Conservation (phyloP, 805 yeast genomes). For the Saccharomyces mikatae region DNA sequence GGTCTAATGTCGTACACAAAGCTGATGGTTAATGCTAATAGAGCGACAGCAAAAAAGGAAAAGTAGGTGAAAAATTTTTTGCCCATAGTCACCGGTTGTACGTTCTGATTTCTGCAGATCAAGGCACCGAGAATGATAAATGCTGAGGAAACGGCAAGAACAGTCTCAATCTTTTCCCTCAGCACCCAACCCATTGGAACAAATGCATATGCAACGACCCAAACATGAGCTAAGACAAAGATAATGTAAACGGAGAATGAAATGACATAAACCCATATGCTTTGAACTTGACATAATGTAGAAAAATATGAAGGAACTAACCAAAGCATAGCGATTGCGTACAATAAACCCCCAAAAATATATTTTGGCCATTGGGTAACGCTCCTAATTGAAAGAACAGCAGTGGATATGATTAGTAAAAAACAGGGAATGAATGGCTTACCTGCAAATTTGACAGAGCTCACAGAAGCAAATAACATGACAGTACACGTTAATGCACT, state of each 20-base stretch:
- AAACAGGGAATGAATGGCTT: conserved; percentile 21
- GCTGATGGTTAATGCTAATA: conserved; percentile 13
- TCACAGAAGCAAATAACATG: conserved; percentile 48
- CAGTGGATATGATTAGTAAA: conserved; percentile 26
- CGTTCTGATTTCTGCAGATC: conserved; percentile 2
- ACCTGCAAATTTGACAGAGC: conserved; percentile 11
- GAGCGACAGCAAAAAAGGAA: conserved; percentile 10
- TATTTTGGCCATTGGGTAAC: conserved; percentile 27
- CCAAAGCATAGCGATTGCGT: conserved; percentile 56
- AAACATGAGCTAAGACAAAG: conserved; percentile 73
- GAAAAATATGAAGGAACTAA: conserved; percentile 57
- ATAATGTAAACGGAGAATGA: conserved; percentile 45
- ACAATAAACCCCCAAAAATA: conserved; percentile 59
- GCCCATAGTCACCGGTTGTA: not conserved
- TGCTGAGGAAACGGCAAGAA: conserved; percentile 49
- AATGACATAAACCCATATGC: conserved; percentile 45
- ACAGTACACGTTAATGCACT: conserved; percentile 59
- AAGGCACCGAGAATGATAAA: conserved; percentile 47
- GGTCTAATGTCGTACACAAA: conserved; percentile 24
- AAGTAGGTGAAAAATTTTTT: conserved; percentile 13
- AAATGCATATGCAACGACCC: conserved; percentile 97
- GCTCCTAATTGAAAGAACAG: conserved; percentile 14
- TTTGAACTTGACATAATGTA: conserved; percentile 45
- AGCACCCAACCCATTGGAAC: conserved; percentile 88
- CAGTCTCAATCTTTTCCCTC: conserved; percentile 80